A percentile compares a stretch with the other conserved stretches of the same genome.
phyloP scores from a whole-genome alignment of 495 filamentous ascomycete species.

The Thozetella sp. region DNA sequence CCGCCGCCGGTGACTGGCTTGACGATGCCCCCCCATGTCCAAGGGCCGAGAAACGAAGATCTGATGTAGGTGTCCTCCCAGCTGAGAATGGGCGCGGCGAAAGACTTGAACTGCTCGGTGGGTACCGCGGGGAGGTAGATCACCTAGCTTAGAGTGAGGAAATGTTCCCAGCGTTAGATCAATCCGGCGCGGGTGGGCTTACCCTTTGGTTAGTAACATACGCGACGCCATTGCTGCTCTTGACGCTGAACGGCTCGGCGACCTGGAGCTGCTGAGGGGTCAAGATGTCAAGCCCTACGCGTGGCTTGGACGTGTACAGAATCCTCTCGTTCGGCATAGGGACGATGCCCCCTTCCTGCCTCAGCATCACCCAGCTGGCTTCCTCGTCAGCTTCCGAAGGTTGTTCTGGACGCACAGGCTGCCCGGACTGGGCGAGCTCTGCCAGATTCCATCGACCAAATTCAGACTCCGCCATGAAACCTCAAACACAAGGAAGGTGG shows the following conservation, averaged over 20 bases:
- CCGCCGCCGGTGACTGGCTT: constrained; percentile 84
- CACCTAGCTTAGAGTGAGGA: constrained; percentile 54
- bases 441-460: background rate
- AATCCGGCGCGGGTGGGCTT: constrained; percentile 19
- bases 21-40: constrained; percentile 81
- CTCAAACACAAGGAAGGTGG: constrained; percentile 1
- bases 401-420: constrained; percentile 16
- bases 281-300: constrained; percentile 44
- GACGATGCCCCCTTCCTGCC: constrained; percentile 49
- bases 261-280: constrained; percentile 41
- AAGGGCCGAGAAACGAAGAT: constrained; percentile 94
- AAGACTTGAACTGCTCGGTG: constrained; percentile 76
- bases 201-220: constrained; percentile 93
- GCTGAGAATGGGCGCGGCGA: constrained; percentile 84
- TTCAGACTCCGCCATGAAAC: constrained; percentile 31
- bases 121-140: constrained; percentile 81
- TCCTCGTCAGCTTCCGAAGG: constrained; percentile 39
- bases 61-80: constrained; percentile 87
- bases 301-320: constrained; percentile 40
- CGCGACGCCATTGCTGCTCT: constrained; percentile 51
- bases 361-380: constrained; percentile 55
- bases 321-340: constrained; percentile 49
- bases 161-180: background rate
- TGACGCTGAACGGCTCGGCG: constrained; percentile 44
- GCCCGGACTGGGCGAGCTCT: constrained; percentile 1